These are phyloP conservation scores for Acacia pycnantha DNA, from an alignment of 331 rosid species.

Conservation along the genomic window DNA sequence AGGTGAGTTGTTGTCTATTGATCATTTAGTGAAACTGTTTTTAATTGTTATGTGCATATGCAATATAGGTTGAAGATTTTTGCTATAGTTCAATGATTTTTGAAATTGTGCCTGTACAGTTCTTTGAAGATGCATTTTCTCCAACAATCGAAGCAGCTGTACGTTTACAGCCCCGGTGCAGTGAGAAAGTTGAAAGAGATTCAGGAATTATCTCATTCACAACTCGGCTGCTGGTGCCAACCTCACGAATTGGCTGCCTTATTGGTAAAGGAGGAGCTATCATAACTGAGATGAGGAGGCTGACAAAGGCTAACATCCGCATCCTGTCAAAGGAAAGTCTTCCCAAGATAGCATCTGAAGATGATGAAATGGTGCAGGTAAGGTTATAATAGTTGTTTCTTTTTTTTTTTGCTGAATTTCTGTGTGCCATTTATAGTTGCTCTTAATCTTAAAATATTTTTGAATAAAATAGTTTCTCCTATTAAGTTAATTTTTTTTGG, in stretches of 20 bases:
- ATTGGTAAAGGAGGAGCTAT: constrained; percentile 96
- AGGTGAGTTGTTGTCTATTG: constrained; percentile 47
- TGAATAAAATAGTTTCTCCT: not conserved
- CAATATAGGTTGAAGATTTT: not conserved
- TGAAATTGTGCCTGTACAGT: constrained; percentile 42
- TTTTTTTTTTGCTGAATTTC: not conserved
- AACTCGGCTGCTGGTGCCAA: constrained; percentile 82
- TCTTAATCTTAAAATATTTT: not conserved
- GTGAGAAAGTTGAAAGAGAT: constrained; percentile 94
- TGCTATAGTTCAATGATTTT: constrained; percentile 11
- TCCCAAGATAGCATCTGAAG: constrained; percentile 89
- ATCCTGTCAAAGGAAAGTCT: constrained; percentile 80
- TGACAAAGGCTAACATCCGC: constrained; percentile 89
- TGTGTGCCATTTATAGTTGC: not conserved
- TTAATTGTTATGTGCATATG: not conserved
- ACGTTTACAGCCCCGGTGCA: constrained; percentile 92
- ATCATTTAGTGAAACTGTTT: not conserved
- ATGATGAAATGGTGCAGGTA: constrained; percentile 99
- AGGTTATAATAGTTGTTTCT: constrained; percentile 10
- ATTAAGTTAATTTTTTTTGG: not conserved
- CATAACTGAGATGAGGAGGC: constrained; percentile 89
- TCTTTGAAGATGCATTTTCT: constrained; percentile 81
- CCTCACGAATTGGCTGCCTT: constrained; percentile 94
- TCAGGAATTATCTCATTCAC: constrained; percentile 89
- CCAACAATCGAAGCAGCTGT: constrained; percentile 88